Evolutionary conservation across 1,139 yeast species (phyloP).

Genomic region (Pichia sp.): DNA sequence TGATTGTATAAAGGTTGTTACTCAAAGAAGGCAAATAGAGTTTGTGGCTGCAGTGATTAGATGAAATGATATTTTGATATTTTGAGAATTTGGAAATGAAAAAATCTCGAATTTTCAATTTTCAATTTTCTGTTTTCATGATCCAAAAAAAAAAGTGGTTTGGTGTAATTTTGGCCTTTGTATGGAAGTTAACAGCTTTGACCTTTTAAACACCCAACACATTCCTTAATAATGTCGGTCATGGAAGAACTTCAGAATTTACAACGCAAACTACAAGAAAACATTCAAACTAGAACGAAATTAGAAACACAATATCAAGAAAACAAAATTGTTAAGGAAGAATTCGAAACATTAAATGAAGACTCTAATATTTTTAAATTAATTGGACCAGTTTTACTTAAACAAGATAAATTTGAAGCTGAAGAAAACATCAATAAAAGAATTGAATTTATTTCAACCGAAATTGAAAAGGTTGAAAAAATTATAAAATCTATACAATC

Average conservation of each 20-base stretch:
- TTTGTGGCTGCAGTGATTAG: too few species aligned
- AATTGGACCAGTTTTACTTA: slow-evolving; percentile 86
- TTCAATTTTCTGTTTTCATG: not conserved
- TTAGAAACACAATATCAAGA: slow-evolving; percentile 82
- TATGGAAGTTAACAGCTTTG: too few species aligned
- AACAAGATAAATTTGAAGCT: slow-evolving; percentile 82
- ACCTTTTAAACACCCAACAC: not conserved
- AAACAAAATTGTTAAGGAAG: slow-evolving; percentile 83
- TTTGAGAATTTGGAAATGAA: too few species aligned
- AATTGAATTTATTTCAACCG: slow-evolving; percentile 75
- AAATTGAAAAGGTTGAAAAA: slow-evolving; percentile 63
- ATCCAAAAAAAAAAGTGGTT: too few species aligned
- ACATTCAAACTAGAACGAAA: slow-evolving; percentile 57
- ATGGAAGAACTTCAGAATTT: slow-evolving; percentile 28
- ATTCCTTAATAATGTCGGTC: slow-evolving; percentile 4
- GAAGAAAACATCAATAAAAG: slow-evolving; percentile 77
- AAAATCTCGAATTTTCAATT: not conserved
- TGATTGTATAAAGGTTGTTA: not conserved
- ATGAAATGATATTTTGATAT: too few species aligned
- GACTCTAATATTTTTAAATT: slow-evolving; percentile 73
- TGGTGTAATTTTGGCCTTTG: too few species aligned
- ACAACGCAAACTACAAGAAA: slow-evolving; percentile 39
- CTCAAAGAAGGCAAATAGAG: not conserved
- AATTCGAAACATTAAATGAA: slow-evolving; percentile 49
- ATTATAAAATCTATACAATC: slow-evolving; percentile 48